Evolutionary conservation across 345 rosid genomes (phyloP), one percentile per base, ranked within the genome.

Genomic region (Brassica nigra): DNA sequence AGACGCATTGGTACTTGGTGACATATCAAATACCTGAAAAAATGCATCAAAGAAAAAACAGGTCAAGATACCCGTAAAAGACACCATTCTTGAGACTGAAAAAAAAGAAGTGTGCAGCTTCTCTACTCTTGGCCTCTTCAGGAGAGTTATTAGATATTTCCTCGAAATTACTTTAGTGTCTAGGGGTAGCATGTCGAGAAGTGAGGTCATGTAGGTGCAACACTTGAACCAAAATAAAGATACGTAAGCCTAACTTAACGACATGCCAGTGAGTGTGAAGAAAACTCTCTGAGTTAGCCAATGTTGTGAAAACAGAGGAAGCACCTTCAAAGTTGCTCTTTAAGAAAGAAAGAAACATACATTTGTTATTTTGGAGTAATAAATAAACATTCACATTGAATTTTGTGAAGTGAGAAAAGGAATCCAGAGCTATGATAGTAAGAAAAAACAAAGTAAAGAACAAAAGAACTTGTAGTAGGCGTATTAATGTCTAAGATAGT

Each of bases 91-190:
- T 37, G 5, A 44, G 52, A 18, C 5, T 31, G 69, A 44, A 34
- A 59, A n/a, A 37, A 64, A n/a, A 71, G 65, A 47, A 62, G 39
- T 72, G 59, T 4, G 72, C n/a, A 73, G 82, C 74, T 52, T 66
- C 18, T 57, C 11, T 57, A 31, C 10, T 44, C 81, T 78, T 78
- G 74, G 44, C 37, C 68, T 58, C 69, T 61, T n/a, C 28, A 47
- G 28, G 27, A 73, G 68, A 73, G 68, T 62, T 62, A 63, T 73
- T 64, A 16, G 74, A 73, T 11, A 44, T 42, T 70, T 31, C 11
- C 44, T 37, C 44, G 2, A 37, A 37, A 37, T 37, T 9, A 37
- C 44, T 37, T 37, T 8, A 37, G 44, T 37, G 44, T 37, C 4
- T 37, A 37, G 44, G 11, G 44, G 9, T 33, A 37, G 44, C 44